A percentile compares a stretch with the other conserved stretches of the same genome.
Conservation (phyloP, 371 early-diverging fungal species). For the Mortierella sp. region DNA sequence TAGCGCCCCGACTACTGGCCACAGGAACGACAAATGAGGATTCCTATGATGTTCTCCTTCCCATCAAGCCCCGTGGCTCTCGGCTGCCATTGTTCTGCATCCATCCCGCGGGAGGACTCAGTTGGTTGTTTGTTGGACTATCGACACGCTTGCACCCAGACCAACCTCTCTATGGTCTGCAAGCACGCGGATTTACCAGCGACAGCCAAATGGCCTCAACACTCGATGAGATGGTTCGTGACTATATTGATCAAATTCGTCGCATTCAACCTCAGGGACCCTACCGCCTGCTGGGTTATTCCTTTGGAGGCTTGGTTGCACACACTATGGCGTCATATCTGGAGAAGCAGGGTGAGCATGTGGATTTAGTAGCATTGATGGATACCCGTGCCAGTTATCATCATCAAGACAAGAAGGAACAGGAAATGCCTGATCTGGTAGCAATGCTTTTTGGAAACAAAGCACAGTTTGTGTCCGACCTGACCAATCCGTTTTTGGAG, state of each 20-base stretch:
- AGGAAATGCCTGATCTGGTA: no score
- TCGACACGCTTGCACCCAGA: conserved; percentile 8
- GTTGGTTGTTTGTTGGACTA: conserved; percentile 13
- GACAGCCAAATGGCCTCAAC: background rate
- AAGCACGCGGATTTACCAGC: conserved; percentile 24
- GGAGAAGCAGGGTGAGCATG: background rate
- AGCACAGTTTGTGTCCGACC: background rate
- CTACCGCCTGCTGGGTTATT: conserved; percentile 13
- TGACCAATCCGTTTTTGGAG: background rate
- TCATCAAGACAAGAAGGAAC: background rate
- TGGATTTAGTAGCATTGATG: conserved; percentile 4
- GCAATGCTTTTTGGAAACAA: background rate
- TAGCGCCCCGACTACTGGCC: background rate
- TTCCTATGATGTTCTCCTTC: conserved; percentile 4
- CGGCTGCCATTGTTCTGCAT: conserved; percentile 18
- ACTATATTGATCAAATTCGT: conserved; percentile 22
- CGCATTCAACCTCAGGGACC: conserved; percentile 21
- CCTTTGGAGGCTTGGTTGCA: conserved; percentile 15
- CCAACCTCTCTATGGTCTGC: conserved; percentile 23
- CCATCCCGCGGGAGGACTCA: conserved; percentile 11
- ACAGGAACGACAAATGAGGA: background rate
- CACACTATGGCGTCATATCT: conserved; percentile 2
- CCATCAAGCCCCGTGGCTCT: conserved; percentile 5
- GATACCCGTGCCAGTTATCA: conserved; percentile 6
- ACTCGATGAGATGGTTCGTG: conserved; percentile 12